Evolutionary conservation across 192 early-diverging fungal genomes (phyloP).

Genomic region (Phlyctochytrium planicorne): DNA sequence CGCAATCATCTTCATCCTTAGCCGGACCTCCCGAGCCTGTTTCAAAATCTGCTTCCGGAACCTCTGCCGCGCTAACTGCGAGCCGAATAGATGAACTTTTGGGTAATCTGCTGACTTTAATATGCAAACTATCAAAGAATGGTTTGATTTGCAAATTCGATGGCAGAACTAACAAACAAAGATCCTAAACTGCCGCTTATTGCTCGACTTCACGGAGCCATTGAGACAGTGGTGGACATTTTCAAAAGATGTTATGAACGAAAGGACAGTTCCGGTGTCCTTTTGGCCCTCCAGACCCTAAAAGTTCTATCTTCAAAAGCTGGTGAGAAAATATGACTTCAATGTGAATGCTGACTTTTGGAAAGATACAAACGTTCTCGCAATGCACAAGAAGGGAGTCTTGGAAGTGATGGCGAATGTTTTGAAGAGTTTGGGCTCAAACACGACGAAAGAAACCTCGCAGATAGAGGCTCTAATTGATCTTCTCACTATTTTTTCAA

Average conservation of each 20-base stretch:
- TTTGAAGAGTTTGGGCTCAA: slow-evolving; percentile 6
- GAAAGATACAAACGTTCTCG: slow-evolving; percentile 39
- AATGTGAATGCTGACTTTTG: slow-evolving; percentile 10
- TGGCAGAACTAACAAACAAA: too few species aligned
- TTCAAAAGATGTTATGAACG: slow-evolving; percentile 38
- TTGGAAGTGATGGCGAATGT: slow-evolving; percentile 22
- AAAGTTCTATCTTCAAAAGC: slow-evolving; percentile 35
- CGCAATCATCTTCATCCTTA: too few species aligned
- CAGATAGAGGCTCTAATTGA: slow-evolving; percentile 32
- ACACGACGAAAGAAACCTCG: not conserved
- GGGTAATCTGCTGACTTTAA: slow-evolving; percentile 30
- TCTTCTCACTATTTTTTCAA: slow-evolving; percentile 30
- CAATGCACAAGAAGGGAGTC: slow-evolving; percentile 38
- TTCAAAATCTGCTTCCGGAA: too few species aligned
- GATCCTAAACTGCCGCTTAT: slow-evolving; percentile 42
- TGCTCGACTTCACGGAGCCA: slow-evolving; percentile 36
- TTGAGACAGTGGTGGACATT: slow-evolving; percentile 34
- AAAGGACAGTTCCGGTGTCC: slow-evolving; percentile 29
- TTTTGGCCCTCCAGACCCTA: slow-evolving; percentile 34
- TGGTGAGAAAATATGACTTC: slow-evolving; percentile 18
- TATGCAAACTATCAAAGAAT: slow-evolving; percentile 39
- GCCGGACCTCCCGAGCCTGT: too few species aligned
- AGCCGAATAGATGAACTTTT: slow-evolving; percentile 47
- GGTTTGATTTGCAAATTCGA: too few species aligned
- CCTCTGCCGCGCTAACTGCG: too few species aligned